These are phyloP conservation scores for Aspergillus avenaceus DNA, from an alignment of 495 filamentous ascomycete species.

Conservation along the genomic window DNA sequence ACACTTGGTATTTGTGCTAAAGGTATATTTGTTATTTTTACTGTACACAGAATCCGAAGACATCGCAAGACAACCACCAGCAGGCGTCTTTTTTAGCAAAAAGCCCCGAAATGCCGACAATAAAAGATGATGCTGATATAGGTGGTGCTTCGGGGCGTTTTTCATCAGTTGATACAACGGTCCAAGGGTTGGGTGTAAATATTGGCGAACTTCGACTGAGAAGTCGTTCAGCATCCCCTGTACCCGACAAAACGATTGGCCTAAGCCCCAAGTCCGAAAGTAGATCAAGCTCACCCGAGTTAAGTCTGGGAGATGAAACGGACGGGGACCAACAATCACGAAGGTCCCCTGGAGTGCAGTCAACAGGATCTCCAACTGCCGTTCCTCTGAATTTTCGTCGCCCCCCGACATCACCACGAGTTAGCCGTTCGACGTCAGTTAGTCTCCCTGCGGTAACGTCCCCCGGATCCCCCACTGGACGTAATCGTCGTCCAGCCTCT, in stretches of 20 bases:
- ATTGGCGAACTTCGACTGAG: constrained; percentile 26
- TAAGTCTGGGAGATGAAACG: constrained; percentile 11
- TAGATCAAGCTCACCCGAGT: constrained; percentile 35
- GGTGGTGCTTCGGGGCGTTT: constrained; percentile 39
- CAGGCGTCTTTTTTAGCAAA: constrained; percentile 47
- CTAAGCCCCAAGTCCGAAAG: constrained; percentile 30
- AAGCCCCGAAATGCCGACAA: constrained; percentile 44
- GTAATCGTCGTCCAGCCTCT: constrained; percentile 40
- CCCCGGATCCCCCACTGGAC: constrained; percentile 28
- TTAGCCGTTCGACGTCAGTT: constrained; percentile 31
- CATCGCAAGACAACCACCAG: constrained; percentile 29
- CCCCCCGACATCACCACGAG: constrained; percentile 38
- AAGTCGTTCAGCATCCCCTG: constrained; percentile 35
- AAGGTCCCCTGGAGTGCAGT: constrained; percentile 28
- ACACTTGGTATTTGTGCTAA: constrained; percentile 33
- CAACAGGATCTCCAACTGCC: constrained; percentile 43
- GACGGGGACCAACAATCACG: constrained; percentile 13
- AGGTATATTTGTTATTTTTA: constrained; percentile 27
- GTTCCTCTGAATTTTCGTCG: constrained; percentile 48
- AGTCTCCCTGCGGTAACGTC: constrained; percentile 22
- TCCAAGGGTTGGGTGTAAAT: constrained; percentile 16
- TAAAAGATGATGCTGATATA: constrained; percentile 24
- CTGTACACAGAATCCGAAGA: constrained; percentile 35
- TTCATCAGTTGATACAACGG: constrained; percentile 15
- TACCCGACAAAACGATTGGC: constrained; percentile 28